Base-by-base conservation (phyloP, 1,284 basidiomycete species). In the Pascua guehoae region DNA sequence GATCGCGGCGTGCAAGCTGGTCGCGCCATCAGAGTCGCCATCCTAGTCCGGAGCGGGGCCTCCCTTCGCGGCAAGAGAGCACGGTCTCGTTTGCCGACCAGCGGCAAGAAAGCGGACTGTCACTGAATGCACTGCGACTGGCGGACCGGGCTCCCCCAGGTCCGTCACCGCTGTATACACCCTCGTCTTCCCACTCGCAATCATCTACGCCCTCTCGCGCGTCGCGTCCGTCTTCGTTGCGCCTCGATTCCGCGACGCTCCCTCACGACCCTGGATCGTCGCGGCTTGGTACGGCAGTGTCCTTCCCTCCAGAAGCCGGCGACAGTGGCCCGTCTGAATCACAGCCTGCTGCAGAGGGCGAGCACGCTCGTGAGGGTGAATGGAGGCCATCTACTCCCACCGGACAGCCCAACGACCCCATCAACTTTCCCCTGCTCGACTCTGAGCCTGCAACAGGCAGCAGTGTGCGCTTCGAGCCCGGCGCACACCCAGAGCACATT, bases 71-170 rank as follows among this genome's bases (percentile, higher is more conserved):
- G 8, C 24, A 41, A 11, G 54, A 37, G 8, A 56, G 54, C 16
- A 40, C 37, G 2, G 8, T 43, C 8, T 51, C 49, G 40, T 41
- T 56, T 2, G 45, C 49, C 11, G 49, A 47, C 14, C 49, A 51
- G 49, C 49, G 49, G 24, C 24, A 32, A 32, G 24, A 32, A 32
- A 58, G 75, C 43, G 77, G 76, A 4, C 76, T 75, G 5, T 74
- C 74, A 1, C 77, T 76, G 4, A 76, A 32, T 7, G 24, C 24
- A 32, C 24, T 32, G 7, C 24, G 24, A 32, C 24, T 32, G 3
- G 24, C 24, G 7, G 24, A 32, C 24, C 24, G 24, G 24, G 24
- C 7, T 32, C 24, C 24, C 24, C 24, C 24, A 32, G 24, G 24
- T 32, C 24, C 24, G 24, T 32, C 24, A 32, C 24, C 24, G 24